Evolutionary conservation across 1,139 yeast species (phyloP).

Genomic region (Yamadazyma triangularis): DNA sequence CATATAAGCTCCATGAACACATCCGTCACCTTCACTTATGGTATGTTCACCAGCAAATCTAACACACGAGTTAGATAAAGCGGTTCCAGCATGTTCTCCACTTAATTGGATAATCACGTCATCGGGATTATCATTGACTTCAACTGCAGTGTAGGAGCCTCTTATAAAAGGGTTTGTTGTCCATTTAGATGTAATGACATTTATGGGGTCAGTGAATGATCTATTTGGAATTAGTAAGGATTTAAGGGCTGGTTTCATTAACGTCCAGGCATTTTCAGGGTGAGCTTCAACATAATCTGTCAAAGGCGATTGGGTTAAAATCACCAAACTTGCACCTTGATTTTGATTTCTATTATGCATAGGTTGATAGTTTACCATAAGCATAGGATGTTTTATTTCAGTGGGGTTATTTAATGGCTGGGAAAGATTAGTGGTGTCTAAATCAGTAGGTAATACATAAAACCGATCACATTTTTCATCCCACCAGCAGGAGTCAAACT

Average conservation of each 20-base stretch:
- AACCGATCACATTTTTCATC: constrained; percentile 48
- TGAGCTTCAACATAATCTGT: constrained; percentile 47
- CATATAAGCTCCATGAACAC: constrained; percentile 76
- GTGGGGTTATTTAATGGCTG: constrained; percentile 16
- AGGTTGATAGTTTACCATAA: constrained; percentile 28
- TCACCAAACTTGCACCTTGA: constrained; percentile 39
- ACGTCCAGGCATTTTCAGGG: constrained; percentile 37
- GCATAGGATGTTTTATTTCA: constrained; percentile 9
- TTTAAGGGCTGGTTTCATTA: constrained; percentile 32
- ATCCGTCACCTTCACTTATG: constrained; percentile 71
- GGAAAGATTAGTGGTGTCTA: constrained; percentile 18
- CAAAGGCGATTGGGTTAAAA: constrained; percentile 66
- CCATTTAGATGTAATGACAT: constrained; percentile 62
- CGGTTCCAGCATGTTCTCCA: constrained; percentile 46
- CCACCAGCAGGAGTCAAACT: constrained; percentile 71
- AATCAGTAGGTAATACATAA: constrained; percentile 35
- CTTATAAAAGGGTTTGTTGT: constrained; percentile 61
- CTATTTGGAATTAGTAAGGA: constrained; percentile 16
- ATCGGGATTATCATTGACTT: constrained; percentile 64
- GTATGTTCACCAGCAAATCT: constrained; percentile 89
- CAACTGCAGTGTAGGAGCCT: constrained; percentile 73
- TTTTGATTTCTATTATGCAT: constrained; percentile 12
- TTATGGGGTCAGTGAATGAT: constrained; percentile 42
- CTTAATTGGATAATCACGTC: constrained; percentile 52
- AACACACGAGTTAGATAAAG: constrained; percentile 36